Evolutionary conservation across 768 basidiomycete genomes (phyloP).

Genomic region (Rhodotorula paludigena): DNA sequence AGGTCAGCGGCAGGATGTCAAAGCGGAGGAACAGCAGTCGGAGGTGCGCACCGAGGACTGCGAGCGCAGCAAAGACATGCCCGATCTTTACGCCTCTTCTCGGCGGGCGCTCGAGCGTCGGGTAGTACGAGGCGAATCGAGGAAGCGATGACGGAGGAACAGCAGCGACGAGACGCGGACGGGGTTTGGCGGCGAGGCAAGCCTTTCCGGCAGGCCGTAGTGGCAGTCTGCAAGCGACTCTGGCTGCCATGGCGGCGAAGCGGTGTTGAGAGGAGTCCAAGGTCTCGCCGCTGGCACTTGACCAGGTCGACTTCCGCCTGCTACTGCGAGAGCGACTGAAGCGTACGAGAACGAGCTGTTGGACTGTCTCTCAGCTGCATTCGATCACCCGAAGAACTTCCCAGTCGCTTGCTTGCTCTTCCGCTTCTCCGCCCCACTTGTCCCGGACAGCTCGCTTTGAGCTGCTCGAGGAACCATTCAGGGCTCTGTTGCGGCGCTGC

Average conservation of each 20-base stretch:
- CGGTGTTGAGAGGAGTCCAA: too few relatives aligned
- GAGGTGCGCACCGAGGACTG: slow-evolving; percentile 26
- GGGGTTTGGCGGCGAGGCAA: background rate
- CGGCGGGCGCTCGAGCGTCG: slow-evolving; percentile 4
- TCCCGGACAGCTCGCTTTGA: too few relatives aligned
- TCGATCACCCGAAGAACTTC: too few relatives aligned
- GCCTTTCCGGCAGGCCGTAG: background rate
- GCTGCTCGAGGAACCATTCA: background rate
- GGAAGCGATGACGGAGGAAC: background rate
- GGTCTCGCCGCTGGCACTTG: too few relatives aligned
- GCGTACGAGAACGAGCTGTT: too few relatives aligned
- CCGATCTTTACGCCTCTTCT: slow-evolving; percentile 29
- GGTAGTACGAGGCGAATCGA: slow-evolving; percentile 11
- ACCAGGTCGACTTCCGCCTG: too few relatives aligned
- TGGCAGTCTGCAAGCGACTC: background rate
- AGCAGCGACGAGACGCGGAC: background rate
- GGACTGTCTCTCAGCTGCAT: too few relatives aligned
- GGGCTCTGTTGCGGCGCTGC: background rate
- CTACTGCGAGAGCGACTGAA: too few relatives aligned
- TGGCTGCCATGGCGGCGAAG: background rate
- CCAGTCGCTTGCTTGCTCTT: too few relatives aligned
- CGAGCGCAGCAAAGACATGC: slow-evolving; percentile 20
- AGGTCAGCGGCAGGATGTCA: background rate
- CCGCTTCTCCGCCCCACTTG: background rate
- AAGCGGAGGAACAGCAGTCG: too few relatives aligned